Base-by-base conservation (phyloP, 2,329 filamentous ascomycete species). In the Clarireedia hainanense region DNA sequence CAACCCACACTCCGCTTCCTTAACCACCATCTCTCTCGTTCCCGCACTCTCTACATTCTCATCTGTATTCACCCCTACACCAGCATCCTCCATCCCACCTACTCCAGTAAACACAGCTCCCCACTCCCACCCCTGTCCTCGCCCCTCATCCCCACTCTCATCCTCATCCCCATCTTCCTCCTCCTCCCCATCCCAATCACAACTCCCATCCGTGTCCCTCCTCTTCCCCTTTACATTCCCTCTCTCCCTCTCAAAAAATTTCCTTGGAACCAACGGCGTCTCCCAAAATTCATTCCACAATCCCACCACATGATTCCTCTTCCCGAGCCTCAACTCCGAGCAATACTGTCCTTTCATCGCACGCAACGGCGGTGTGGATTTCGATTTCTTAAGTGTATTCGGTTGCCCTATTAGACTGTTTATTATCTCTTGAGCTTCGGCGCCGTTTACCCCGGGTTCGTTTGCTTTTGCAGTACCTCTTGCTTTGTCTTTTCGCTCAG, bases 1-100 rank as follows among this genome's bases (percentile, higher is more conserved):
- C 49, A 68, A 50, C 14, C 59, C 59, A 58, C 67, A 68, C 30
- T 67, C 60, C 37, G 52, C 67, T 27, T 64, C 61, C 55, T 67
- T 68, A 1, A 68, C 26, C 17, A 40, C 27, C 6, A 30, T 30
- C 27, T n/a, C 42, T 45, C 5, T 10, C 39, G 10, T 26, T 14
- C n/a, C 23, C 4, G 9, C 12, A 12, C 7, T 12, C 37, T 9
- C 20, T 23, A n/a, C 15, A n/a, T 10, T 15, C 39, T 23, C n/a
- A 36, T 34, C 10, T 12, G 10, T 12, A 9, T 34, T 34, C 30
- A 2, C 30, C 10, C 10, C 30, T 12, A 34, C 30, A 12, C 24
- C 3, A 15, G 24, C 17, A n/a, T 43, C 7, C 40, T 43, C 50
- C 40, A 5, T 1, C 50, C 39, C 6, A 52, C 42, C 27, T 27